phyloP scores from a whole-genome alignment of 306 rosid species.

The Rosa lucieae region DNA sequence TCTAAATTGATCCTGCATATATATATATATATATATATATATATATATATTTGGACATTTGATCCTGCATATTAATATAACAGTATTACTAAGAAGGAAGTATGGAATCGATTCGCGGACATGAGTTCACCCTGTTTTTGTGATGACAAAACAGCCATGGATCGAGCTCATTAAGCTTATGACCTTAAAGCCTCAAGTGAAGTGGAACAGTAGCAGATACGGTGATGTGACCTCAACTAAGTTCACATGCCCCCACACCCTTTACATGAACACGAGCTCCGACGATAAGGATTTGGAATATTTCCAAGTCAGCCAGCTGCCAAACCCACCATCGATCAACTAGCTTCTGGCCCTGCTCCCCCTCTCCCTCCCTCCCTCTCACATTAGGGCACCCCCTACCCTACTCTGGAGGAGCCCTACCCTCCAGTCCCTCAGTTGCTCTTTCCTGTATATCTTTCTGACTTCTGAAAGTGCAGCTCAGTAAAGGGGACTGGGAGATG shows the following conservation, averaged over 20 bases:
- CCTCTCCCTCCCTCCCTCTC: not conserved
- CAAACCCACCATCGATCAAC: not conserved
- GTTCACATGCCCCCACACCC: conserved; percentile 31
- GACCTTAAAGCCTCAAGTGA: not conserved
- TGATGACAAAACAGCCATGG: not conserved
- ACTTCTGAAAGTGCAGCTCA: conserved; percentile 17
- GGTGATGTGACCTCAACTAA: conserved; percentile 30
- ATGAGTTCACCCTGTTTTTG: not conserved
- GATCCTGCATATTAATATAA: too few relatives aligned
- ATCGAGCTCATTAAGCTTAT: not conserved
- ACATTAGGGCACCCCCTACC: not conserved
- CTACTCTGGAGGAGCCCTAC: conserved; percentile 1
- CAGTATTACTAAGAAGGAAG: too few relatives aligned
- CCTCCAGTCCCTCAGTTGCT: conserved; percentile 8
- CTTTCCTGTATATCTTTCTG: conserved; percentile 2
- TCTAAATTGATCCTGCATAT: too few relatives aligned
- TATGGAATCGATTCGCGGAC: not conserved
- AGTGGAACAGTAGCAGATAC: conserved; percentile 9
- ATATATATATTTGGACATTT: too few relatives aligned
- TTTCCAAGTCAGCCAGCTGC: conserved; percentile 20
- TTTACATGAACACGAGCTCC: not conserved
- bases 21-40: too few relatives aligned
- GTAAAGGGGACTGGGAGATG: conserved; percentile 49
- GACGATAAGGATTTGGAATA: conserved; percentile 8
- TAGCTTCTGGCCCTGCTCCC: not conserved